These are phyloP conservation scores for Neocallimastix lanati DNA, from an alignment of 192 early-diverging fungal species.

Conservation along the genomic window DNA sequence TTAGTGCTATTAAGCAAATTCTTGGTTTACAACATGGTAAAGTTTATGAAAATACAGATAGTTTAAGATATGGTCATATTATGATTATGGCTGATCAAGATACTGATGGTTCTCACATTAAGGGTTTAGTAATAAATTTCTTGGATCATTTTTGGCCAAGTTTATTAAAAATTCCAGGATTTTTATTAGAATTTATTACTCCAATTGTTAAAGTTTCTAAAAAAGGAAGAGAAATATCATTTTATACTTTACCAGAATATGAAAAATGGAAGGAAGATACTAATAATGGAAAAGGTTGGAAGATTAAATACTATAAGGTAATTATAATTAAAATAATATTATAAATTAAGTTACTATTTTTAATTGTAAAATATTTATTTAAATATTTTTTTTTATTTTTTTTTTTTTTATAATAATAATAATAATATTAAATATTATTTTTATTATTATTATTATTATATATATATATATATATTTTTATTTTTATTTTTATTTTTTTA, in stretches of 20 bases:
- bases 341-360: too few relatives aligned
- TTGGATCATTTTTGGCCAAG: constrained; percentile 86
- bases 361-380: too few relatives aligned
- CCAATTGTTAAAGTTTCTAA: constrained; percentile 78
- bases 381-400: too few relatives aligned
- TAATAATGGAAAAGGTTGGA: constrained; percentile 58
- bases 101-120: constrained; percentile 91
- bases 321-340: too few relatives aligned
- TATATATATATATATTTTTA: too few relatives aligned
- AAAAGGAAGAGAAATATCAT: constrained; percentile 43
- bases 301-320: constrained; percentile 85
- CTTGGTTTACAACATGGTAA: constrained; percentile 77
- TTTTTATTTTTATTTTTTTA: too few relatives aligned
- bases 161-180: constrained; percentile 73
- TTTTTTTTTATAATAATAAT: too few relatives aligned
- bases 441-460: too few relatives aligned
- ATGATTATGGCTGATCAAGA: constrained; percentile 99
- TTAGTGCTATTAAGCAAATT: constrained; percentile 75
- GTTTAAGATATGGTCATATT: constrained; percentile 80
- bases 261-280: constrained; percentile 56
- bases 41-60: constrained; percentile 47
- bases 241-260: constrained; percentile 88
- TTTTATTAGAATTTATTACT: constrained; percentile 89
- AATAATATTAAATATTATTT: too few relatives aligned
- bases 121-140: constrained; percentile 91